phyloP scores from a whole-genome alignment of 1,139 yeast genomes.

The Eremothecium sinecaudum region DNA sequence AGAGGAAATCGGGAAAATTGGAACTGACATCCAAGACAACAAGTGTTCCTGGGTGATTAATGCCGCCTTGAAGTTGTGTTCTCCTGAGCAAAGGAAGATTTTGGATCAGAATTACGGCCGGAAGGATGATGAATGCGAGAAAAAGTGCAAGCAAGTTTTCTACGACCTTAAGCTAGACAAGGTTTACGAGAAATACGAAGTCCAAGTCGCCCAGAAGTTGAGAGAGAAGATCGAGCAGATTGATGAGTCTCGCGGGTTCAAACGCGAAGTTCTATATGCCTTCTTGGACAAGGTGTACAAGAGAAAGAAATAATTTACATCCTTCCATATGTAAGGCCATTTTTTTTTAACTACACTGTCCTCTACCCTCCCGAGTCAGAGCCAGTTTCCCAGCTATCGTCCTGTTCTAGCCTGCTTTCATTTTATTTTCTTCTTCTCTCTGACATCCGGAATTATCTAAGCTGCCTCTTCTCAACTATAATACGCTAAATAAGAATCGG shows the following conservation, averaged over 20 bases:
- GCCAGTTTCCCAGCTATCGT: no score
- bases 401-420: no score
- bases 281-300: slow-evolving; percentile 90
- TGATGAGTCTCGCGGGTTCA: slow-evolving; percentile 90
- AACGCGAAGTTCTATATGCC: slow-evolving; percentile 68
- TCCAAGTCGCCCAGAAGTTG: slow-evolving; percentile 56
- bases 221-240: slow-evolving; percentile 52
- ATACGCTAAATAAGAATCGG: no score
- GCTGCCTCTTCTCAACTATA: no score
- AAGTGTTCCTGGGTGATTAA: slow-evolving; percentile 97
- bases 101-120: slow-evolving; percentile 87
- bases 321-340: no score
- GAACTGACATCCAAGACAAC: slow-evolving; percentile 97
- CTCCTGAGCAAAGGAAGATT: slow-evolving; percentile 69
- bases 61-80: slow-evolving; percentile 74
- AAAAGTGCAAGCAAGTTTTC: slow-evolving; percentile 64
- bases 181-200: slow-evolving; percentile 76
- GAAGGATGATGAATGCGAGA: slow-evolving; percentile 64
- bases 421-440: no score
- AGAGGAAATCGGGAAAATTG: slow-evolving; percentile 94
- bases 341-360: no score
- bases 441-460: no score
- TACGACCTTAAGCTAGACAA: slow-evolving; percentile 61
- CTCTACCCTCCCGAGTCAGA: no score
- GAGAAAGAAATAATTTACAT: slow-evolving; percentile 57